Evolutionary conservation across 306 rosid genomes (phyloP), one percentile per base, ranked within the genome.

Genomic region (Dalbergia oliveri): DNA sequence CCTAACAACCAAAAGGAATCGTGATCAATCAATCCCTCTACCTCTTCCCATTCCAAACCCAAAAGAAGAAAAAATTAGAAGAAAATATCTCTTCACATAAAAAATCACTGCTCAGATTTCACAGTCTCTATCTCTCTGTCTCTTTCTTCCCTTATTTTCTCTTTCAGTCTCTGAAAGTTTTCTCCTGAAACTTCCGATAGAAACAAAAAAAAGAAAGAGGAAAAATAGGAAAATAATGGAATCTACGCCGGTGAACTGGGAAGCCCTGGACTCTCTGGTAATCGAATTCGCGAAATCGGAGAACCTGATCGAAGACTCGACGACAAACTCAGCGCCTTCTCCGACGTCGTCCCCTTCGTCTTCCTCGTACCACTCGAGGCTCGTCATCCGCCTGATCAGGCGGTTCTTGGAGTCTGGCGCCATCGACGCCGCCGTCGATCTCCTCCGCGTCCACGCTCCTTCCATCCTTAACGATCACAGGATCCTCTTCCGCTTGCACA

Each of bases 231-330:
- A 21, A 59, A 37, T 63, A 57, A 94, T 94, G 99, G 97, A 96
- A 5, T 84, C 97, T 11, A 75, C 91, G 84, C 90, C 93, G 8
- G 89, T 96, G 66, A 96, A 91, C 80, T 96, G 99, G 99, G 98
- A 96, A 84, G 84, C 98, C 10, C 97, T 96, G 3, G 99, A 96
- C 77, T 69, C 92, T 39, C 86, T 96, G 9, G 72, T 96, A 1
- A 87, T 93, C 87, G 98, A 93, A 66, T 96, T 96, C 79, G 98
- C 97, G 21, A 93, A 91, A 87, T 91, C 96, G 34, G 99, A 96
- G 87, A 93, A 93, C 84, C 90, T 96, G 58, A 74, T 96, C 73
- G 98, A 91, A 44, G 87, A 89, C 72, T 82, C 88, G 3, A n/a
- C 60, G 4, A 54, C 60, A 13, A 50, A 81, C n/a, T 79, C 88